Conservation (phyloP, 768 basidiomycete genomes). For the Piloderma croceum region DNA sequence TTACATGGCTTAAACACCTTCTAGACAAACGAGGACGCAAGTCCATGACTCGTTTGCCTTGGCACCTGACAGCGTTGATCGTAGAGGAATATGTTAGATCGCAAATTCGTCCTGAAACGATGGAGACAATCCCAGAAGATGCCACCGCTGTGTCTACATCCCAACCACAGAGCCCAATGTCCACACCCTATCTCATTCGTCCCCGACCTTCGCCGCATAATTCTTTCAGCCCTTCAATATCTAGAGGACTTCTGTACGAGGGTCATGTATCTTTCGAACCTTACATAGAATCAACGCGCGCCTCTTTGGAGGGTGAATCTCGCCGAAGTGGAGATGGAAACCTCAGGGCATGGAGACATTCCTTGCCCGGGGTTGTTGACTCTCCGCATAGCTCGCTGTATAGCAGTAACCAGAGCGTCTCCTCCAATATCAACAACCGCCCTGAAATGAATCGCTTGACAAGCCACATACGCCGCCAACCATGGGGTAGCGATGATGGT, state of each 20-base stretch:
- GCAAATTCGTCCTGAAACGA: slow-evolving; percentile 28
- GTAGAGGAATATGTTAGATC: slow-evolving; percentile 59
- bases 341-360: slow-evolving; percentile 21
- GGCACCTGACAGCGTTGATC: slow-evolving; percentile 65
- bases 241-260: slow-evolving; percentile 38
- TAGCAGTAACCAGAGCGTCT: slow-evolving; percentile 35
- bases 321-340: slow-evolving; percentile 38
- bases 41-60: slow-evolving; percentile 36
- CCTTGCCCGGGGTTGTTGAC: slow-evolving; percentile 24
- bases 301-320: slow-evolving; percentile 41
- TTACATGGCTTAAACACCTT: slow-evolving; percentile 68
- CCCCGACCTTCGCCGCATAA: slow-evolving; percentile 35
- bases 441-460: slow-evolving; percentile 34
- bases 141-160: slow-evolving; percentile 7
- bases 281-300: slow-evolving; percentile 38
- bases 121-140: slow-evolving; percentile 45
- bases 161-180: neutral
- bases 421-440: slow-evolving; percentile 36
- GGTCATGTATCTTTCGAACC: slow-evolving; percentile 58
- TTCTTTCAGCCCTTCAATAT: slow-evolving; percentile 35
- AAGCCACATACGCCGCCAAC: slow-evolving; percentile 29
- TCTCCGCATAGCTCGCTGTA: slow-evolving; percentile 19
- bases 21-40: slow-evolving; percentile 40
- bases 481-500: slow-evolving; percentile 42
- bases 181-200: slow-evolving; percentile 12